Evolutionary conservation across 2,329 filamentous ascomycete genomes (phyloP).

Genomic region (Diplodia mutila): DNA sequence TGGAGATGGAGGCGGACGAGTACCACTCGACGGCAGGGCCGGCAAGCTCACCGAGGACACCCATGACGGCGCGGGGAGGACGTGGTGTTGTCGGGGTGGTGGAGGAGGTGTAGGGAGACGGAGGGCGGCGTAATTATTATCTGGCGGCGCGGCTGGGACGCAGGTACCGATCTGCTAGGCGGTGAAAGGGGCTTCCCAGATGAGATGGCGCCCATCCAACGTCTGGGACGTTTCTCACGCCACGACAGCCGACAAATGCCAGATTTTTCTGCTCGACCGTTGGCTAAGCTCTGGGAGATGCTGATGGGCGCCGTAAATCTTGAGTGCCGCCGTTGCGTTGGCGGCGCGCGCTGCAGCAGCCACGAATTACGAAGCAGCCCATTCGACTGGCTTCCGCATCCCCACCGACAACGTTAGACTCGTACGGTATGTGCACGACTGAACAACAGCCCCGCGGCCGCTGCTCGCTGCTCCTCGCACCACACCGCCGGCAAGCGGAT

Average conservation of each 20-base stretch:
- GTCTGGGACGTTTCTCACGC: constrained; percentile 23
- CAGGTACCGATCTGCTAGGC: constrained; percentile 26
- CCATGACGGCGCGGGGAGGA: constrained; percentile 48
- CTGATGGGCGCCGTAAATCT: constrained; percentile 5
- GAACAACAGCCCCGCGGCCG: not conserved
- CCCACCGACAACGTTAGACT: constrained; percentile 18
- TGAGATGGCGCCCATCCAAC: constrained; percentile 20
- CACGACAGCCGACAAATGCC: constrained; percentile 24
- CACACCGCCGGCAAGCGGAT: too few species aligned
- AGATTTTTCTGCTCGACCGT: constrained; percentile 11
- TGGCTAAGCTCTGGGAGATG: not conserved
- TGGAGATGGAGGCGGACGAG: constrained; percentile 45
- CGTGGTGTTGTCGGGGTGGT: constrained; percentile 7
- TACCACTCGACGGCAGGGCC: constrained; percentile 54
- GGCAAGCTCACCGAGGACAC: constrained; percentile 54
- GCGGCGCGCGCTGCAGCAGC: not conserved
- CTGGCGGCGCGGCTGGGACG: not conserved
- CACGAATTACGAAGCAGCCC: constrained; percentile 12
- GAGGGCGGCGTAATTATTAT: constrained; percentile 14
- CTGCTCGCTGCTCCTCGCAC: not conserved
- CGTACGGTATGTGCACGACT: constrained; percentile 15
- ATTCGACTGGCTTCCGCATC: constrained; percentile 9
- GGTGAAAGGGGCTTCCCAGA: constrained; percentile 25
- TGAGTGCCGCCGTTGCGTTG: not conserved
- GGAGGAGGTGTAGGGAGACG: constrained; percentile 17